These are phyloP conservation scores for Curvularia sp. DNA, from an alignment of 2,329 filamentous ascomycete species.

Conservation along the genomic window DNA sequence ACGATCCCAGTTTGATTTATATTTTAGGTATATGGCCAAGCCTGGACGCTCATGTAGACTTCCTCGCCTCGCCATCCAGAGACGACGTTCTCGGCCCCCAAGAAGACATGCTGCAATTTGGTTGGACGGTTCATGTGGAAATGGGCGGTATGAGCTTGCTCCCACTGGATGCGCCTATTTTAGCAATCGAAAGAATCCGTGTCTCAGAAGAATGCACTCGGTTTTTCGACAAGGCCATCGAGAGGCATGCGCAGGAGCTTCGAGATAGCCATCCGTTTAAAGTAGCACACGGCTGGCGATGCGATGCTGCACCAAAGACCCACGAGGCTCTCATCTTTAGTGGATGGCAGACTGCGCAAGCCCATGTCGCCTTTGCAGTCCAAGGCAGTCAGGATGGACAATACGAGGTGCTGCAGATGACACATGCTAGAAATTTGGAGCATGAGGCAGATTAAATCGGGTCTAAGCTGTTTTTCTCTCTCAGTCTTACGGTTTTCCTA, in stretches of 20 bases:
- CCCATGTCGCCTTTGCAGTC: conserved; percentile 24
- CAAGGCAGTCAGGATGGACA: conserved; percentile 13
- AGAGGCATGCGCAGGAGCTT: conserved; percentile 25
- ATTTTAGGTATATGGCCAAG: conserved; percentile 44
- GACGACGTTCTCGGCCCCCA: conserved; percentile 40
- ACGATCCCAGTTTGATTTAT: conserved; percentile 39
- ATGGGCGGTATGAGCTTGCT: conserved; percentile 31
- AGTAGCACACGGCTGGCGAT: conserved; percentile 35
- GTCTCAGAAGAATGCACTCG: conserved; percentile 22
- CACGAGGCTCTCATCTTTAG: conserved; percentile 36
- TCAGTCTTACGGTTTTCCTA: neutral
- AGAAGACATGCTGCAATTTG: conserved; percentile 40
- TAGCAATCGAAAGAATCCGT: conserved; percentile 34
- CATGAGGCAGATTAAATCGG: conserved; percentile 8
- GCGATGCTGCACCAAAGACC: conserved; percentile 30
- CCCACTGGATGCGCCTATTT: conserved; percentile 36
- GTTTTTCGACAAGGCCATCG: conserved; percentile 21
- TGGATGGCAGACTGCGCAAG: conserved; percentile 29
- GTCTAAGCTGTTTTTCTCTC: neutral
- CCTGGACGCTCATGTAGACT: conserved; percentile 38
- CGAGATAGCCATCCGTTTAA: conserved; percentile 24
- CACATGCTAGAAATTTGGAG: conserved; percentile 34
- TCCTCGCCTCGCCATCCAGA: conserved; percentile 38
- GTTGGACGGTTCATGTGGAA: conserved; percentile 40
- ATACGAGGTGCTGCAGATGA: conserved; percentile 25